Conservation (phyloP, 225 moss, liverwort and hornwort genomes). For the Marchantia polymorpha region DNA sequence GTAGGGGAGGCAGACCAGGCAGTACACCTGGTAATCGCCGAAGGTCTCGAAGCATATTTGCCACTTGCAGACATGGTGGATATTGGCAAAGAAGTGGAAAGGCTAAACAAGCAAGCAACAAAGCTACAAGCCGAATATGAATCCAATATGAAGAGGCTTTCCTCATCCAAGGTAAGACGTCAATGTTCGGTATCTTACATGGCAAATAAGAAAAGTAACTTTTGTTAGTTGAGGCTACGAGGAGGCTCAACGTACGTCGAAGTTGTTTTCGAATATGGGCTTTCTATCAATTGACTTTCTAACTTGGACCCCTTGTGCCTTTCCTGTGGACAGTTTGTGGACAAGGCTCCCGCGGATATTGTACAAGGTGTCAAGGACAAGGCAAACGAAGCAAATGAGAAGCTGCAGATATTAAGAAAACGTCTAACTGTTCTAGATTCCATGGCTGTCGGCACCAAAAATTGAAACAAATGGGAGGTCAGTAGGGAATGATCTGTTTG, state of each 20-base stretch:
- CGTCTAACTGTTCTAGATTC: conserved; percentile 48
- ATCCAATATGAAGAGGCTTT: conserved; percentile 69
- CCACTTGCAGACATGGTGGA: conserved; percentile 80
- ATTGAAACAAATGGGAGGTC: neutral
- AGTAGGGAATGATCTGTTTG: too few relatives aligned
- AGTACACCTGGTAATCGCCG: conserved; percentile 74
- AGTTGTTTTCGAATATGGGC: neutral
- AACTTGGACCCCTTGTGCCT: neutral
- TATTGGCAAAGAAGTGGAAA: conserved; percentile 68
- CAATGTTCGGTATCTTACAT: too few relatives aligned
- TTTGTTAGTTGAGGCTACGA: neutral
- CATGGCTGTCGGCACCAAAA: conserved; percentile 58
- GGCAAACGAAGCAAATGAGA: conserved; percentile 72
- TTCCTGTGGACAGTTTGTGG: conserved; percentile 58
- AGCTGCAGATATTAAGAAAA: conserved; percentile 58
- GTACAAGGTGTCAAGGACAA: conserved; percentile 72
- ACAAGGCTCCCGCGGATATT: conserved; percentile 71
- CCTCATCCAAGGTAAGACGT: conserved; percentile 59
- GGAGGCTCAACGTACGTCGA: neutral
- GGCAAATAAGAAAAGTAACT: neutral
- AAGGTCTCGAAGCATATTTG: conserved; percentile 79
- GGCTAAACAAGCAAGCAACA: conserved; percentile 59
- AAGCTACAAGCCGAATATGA: conserved; percentile 71
- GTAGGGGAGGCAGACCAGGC: conserved; percentile 68
- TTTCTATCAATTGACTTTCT: neutral